Base-by-base conservation (phyloP, 2,329 filamentous ascomycete genomes). In the Penicillium sp. region DNA sequence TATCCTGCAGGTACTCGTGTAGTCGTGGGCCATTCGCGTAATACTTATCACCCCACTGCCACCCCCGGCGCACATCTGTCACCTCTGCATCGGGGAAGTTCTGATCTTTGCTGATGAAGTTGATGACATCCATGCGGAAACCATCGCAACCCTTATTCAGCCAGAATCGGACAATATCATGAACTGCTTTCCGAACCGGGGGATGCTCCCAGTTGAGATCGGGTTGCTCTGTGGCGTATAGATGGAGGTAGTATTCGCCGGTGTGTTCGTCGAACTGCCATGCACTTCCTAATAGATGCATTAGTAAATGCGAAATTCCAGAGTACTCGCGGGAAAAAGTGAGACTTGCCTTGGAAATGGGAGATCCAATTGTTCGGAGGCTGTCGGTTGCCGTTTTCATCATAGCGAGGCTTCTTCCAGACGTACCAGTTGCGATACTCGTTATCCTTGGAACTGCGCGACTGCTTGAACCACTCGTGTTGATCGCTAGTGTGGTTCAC, bases 151-250 rank as follows among this genome's bases (percentile, higher is more conserved):
- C 90, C 28, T 84, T 83, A 45, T 89, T 77, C 0, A 94, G 81
- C 91, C 91, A 94, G 69, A 92, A 94, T 26, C 83, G 81, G 83
- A 92, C 89, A 5, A 88, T 81, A 14, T 83, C 81, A 69, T 91
- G 89, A 6, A 92, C 85, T 1, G 89, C 90, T 42, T 83, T 75
- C 14, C 89, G 82, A 0, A 88, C 83, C 9, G 82, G 83, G 0
- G 80, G 79, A 53, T 87, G 89, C 66, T 92, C 88, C 89, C 90
- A 94, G 73, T 94, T 94, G n/a, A 94, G 79, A 63, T 94, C 91
- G 0, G 91, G 90, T 69, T 93, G 90, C 60, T 90, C 85, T 5
- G 82, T 82, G 6, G 87, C 85, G 70, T 91, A 95, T 10, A 94
- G 79, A 57, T 89, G 86, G 0, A 92, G 82, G 65, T 91, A 92